Conservation (phyloP, 257 asterid genomes). For the Capsicum baccatum region DNA sequence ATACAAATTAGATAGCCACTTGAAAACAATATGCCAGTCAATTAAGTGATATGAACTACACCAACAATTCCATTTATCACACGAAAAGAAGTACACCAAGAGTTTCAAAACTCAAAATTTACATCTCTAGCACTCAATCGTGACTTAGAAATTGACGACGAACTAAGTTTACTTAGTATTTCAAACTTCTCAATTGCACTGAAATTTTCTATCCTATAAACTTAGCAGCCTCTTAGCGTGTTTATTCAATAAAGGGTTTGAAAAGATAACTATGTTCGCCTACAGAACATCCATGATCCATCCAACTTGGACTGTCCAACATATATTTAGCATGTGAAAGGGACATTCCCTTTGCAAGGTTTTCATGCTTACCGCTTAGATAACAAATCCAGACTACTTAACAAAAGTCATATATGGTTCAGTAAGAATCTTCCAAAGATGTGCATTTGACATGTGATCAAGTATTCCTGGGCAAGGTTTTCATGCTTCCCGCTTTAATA, state of each 20-base stretch:
- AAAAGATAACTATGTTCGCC: neutral
- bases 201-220: conserved; percentile 23
- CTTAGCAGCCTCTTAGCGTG: neutral
- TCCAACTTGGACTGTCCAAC: neutral
- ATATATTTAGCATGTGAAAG: neutral
- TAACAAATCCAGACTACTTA: conserved; percentile 10
- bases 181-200: conserved; percentile 14
- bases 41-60: conserved; percentile 16
- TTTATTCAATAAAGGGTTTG: neutral
- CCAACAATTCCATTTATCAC: conserved; percentile 16
- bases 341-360: neutral
- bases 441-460: neutral
- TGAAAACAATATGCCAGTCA: neutral
- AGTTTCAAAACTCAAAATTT: neutral
- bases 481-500: neutral
- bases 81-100: neutral
- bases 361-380: neutral
- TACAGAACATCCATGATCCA: neutral
- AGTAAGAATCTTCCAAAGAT: neutral
- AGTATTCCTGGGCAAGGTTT: neutral
- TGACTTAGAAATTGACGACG: neutral
- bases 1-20: conserved; percentile 16
- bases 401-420: neutral
- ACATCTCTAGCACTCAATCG: neutral
- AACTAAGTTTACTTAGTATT: neutral